Conservation (phyloP, 2,329 filamentous ascomycete species). For the Penicillium sp. region DNA sequence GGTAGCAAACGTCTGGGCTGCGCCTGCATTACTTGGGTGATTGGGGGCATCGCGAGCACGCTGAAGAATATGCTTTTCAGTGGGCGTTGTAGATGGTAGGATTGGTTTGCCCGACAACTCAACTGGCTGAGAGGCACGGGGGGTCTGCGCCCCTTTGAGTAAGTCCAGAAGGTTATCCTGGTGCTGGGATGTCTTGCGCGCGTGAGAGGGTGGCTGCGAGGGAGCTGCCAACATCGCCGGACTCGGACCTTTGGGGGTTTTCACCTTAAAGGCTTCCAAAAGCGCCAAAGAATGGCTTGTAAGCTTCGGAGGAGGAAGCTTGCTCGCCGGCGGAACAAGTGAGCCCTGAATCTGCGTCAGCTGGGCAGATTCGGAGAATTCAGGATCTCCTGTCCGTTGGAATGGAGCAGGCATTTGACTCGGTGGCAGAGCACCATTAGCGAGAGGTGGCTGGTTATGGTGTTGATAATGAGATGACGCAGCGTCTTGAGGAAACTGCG, state of each 20-base stretch:
- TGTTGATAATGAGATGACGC: conserved; percentile 16
- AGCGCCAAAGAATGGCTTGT: conserved; percentile 56
- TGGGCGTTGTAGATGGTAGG: conserved; percentile 27
- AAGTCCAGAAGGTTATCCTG: conserved; percentile 38
- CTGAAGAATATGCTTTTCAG: conserved; percentile 35
- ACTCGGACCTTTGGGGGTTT: conserved; percentile 25
- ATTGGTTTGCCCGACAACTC: conserved; percentile 47
- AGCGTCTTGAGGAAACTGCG: conserved; percentile 27
- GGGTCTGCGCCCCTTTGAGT: conserved; percentile 27
- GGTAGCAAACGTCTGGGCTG: conserved; percentile 37
- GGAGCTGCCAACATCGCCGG: conserved; percentile 19
- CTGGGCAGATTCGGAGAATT: conserved; percentile 41
- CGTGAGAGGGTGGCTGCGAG: conserved; percentile 9
- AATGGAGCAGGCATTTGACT: conserved; percentile 42
- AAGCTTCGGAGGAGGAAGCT: conserved; percentile 56
- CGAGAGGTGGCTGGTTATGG: conserved; percentile 17
- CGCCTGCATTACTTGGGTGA: conserved; percentile 5
- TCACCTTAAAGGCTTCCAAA: conserved; percentile 55
- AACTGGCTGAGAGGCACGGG: conserved; percentile 24
- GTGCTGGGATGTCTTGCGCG: conserved; percentile 34
- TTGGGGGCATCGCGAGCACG: conserved; percentile 22
- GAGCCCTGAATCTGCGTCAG: conserved; percentile 39
- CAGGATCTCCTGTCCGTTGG: conserved; percentile 46
- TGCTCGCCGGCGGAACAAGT: conserved; percentile 53
- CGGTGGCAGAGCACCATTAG: conserved; percentile 12